Conservation (phyloP, 2,329 filamentous ascomycete species). For the Westerdykella ornata region DNA sequence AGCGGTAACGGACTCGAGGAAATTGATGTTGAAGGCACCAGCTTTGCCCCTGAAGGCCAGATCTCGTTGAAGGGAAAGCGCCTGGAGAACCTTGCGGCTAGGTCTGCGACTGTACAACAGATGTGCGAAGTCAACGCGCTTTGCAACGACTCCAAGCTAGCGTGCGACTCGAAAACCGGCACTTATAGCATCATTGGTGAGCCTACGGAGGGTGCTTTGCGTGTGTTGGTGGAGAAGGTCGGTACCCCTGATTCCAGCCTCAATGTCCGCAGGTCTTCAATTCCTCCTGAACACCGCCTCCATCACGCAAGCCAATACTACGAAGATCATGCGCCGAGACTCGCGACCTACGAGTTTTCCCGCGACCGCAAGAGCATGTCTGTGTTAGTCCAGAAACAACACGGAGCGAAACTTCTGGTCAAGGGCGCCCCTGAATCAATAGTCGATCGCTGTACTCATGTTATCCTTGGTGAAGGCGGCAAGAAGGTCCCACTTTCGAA, state of each 20-base stretch:
- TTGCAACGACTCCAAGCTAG: slow-evolving; percentile 82
- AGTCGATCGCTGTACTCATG: slow-evolving; percentile 82
- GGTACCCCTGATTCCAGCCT: slow-evolving; percentile 64
- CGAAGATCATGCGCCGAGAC: slow-evolving; percentile 64
- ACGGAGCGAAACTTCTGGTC: slow-evolving; percentile 74
- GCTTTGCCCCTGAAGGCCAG: slow-evolving; percentile 75
- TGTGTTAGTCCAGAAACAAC: slow-evolving; percentile 69
- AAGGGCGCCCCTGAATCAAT: slow-evolving; percentile 96
- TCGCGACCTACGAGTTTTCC: slow-evolving; percentile 94
- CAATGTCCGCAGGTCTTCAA: slow-evolving; percentile 47
- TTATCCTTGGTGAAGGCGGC: slow-evolving; percentile 69
- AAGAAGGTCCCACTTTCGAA: slow-evolving; percentile 66
- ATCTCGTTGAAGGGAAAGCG: slow-evolving; percentile 63
- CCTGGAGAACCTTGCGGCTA: slow-evolving; percentile 60
- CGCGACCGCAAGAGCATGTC: slow-evolving; percentile 99
- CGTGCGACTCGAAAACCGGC: slow-evolving; percentile 69
- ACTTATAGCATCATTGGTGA: slow-evolving; percentile 82
- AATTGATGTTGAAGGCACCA: slow-evolving; percentile 85
- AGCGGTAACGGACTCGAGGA: slow-evolving; percentile 71
- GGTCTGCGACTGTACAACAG: slow-evolving; percentile 71
- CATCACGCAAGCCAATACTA: slow-evolving; percentile 82
- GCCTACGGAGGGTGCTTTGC: slow-evolving; percentile 87
- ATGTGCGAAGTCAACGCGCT: slow-evolving; percentile 65
- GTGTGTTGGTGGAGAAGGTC: slow-evolving; percentile 88
- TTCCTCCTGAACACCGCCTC: slow-evolving; percentile 55